A percentile compares a stretch with the other conserved stretches of the same genome.
Conservation (phyloP, 495 filamentous ascomycete species). For the Hyphodiscus hymeniophilus region DNA sequence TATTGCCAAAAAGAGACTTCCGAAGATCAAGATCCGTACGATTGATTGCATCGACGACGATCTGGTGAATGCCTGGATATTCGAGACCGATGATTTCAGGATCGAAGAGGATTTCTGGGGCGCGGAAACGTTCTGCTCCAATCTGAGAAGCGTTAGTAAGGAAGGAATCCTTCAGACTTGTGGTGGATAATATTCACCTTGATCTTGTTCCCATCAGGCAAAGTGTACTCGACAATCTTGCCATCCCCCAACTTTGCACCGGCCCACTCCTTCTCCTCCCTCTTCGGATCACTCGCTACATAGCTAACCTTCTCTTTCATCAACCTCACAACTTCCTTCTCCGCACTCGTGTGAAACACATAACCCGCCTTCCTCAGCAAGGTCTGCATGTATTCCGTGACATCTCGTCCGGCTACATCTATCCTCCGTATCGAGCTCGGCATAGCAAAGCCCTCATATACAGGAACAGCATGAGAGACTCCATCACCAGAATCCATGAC, state of each 20-base stretch:
- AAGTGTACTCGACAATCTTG: constrained; percentile 74
- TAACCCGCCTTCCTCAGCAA: constrained; percentile 87
- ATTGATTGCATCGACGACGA: constrained; percentile 92
- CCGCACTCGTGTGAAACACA: constrained; percentile 89
- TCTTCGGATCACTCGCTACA: constrained; percentile 82
- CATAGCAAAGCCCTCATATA: constrained; percentile 97
- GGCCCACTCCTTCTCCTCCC: constrained; percentile 95
- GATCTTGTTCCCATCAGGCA: constrained; percentile 89
- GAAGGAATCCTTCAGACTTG: not conserved
- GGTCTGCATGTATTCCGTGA: constrained; percentile 91
- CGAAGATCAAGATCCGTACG: constrained; percentile 96
- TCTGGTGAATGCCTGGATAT: constrained; percentile 95
- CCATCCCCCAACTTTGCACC: constrained; percentile 48
- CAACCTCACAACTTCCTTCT: constrained; percentile 1
- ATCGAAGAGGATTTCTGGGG: constrained; percentile 96
- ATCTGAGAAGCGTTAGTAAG: constrained; percentile 39
- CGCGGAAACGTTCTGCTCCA: constrained; percentile 87
- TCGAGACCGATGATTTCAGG: constrained; percentile 95
- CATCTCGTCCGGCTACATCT: constrained; percentile 95
- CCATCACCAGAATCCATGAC: constrained; percentile 94
- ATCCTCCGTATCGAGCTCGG: constrained; percentile 89
- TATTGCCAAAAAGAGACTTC: constrained; percentile 89
- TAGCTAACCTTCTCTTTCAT: constrained; percentile 87
- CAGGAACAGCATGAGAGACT: constrained; percentile 94
- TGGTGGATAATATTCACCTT: constrained; percentile 45